A percentile compares a stretch with the other conserved stretches of the same genome.
phyloP scores from a whole-genome alignment of 1,139 yeast genomes.

The Magnusiomyces paraingens region DNA sequence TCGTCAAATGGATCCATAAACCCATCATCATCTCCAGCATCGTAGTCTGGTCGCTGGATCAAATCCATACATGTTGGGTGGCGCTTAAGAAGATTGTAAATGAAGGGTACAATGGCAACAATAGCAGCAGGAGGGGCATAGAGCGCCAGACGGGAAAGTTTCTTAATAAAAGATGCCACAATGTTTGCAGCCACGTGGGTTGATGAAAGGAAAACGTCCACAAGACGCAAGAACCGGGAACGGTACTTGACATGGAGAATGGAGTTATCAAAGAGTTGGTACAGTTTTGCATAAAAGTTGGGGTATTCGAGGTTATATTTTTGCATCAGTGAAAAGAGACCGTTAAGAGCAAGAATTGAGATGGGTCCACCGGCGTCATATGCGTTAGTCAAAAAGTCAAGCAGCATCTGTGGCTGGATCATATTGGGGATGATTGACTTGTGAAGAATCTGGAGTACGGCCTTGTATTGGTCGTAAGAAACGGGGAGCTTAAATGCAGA shows the following conservation, averaged over 20 bases:
- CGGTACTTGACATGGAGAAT: slow-evolving; percentile 73
- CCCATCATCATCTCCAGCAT: slow-evolving; percentile 17
- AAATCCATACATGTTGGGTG: slow-evolving; percentile 93
- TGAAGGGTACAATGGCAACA: slow-evolving; percentile 81
- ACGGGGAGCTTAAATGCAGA: slow-evolving; percentile 46
- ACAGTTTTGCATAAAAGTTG: slow-evolving; percentile 75
- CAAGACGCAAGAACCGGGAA: slow-evolving; percentile 78
- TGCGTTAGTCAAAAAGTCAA: slow-evolving; percentile 91
- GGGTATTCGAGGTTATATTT: slow-evolving; percentile 86
- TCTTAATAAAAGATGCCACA: slow-evolving; percentile 85
- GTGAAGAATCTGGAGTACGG: slow-evolving; percentile 64
- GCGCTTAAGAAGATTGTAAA: slow-evolving; percentile 78
- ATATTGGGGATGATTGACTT: slow-evolving; percentile 78
- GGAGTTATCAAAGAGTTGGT: slow-evolving; percentile 65
- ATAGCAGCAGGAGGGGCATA: slow-evolving; percentile 88
- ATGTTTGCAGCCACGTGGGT: slow-evolving; percentile 80
- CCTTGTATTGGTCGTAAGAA: slow-evolving; percentile 53
- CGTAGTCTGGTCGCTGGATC: slow-evolving; percentile 51
- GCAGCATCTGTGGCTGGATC: slow-evolving; percentile 70
- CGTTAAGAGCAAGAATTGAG: slow-evolving; percentile 78
- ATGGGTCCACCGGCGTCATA: slow-evolving; percentile 64
- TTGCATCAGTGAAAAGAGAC: slow-evolving; percentile 80
- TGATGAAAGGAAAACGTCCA: slow-evolving; percentile 79
- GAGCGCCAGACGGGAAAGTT: slow-evolving; percentile 65
- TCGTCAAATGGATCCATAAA: slow-evolving; percentile 64